Conservation (phyloP, 106 monocot species). For the Platanthera zijinensis region DNA sequence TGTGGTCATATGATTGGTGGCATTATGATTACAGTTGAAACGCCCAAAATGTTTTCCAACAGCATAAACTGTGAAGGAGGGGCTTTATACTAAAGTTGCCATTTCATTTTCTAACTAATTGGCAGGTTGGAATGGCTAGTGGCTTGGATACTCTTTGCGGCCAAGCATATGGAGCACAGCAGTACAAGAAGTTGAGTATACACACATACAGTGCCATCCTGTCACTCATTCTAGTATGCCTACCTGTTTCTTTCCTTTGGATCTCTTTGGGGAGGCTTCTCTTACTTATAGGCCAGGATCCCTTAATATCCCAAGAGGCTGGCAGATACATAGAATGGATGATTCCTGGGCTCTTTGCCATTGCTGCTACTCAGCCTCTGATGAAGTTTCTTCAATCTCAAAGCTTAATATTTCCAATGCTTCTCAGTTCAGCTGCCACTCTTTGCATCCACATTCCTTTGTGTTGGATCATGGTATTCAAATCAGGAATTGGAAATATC, state of each 20-base stretch:
- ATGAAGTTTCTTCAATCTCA: slow-evolving; percentile 60
- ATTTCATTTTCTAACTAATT: not conserved
- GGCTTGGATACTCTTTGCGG: slow-evolving; percentile 41
- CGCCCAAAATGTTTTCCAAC: not conserved
- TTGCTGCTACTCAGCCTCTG: slow-evolving; percentile 34
- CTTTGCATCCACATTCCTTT: slow-evolving; percentile 50
- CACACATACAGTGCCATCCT: slow-evolving; percentile 30
- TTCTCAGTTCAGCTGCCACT: slow-evolving; percentile 26
- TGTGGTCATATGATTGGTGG: not conserved
- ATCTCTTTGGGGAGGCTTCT: slow-evolving; percentile 47
- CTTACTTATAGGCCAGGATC: slow-evolving; percentile 47
- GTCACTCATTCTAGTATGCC: slow-evolving; percentile 23
- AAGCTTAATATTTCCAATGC: slow-evolving; percentile 54
- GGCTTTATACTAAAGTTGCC: not conserved
- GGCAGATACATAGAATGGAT: slow-evolving; percentile 45
- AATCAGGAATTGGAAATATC: slow-evolving; percentile 33
- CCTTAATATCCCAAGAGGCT: slow-evolving; percentile 40
- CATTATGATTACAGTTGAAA: not conserved
- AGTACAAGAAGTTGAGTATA: slow-evolving; percentile 37
- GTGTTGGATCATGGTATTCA: slow-evolving; percentile 71
- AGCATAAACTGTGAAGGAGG: not conserved
- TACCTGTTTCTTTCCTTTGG: slow-evolving; percentile 50
- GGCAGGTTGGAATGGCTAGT: slow-evolving; percentile 51
- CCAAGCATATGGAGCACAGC: slow-evolving; percentile 45
- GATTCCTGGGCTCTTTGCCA: slow-evolving; percentile 45